A percentile compares a stretch with the other conserved stretches of the same genome.
phyloP scores from a whole-genome alignment of 2,329 filamentous ascomycete genomes.

The Stagonosporopsis vannaccii region DNA sequence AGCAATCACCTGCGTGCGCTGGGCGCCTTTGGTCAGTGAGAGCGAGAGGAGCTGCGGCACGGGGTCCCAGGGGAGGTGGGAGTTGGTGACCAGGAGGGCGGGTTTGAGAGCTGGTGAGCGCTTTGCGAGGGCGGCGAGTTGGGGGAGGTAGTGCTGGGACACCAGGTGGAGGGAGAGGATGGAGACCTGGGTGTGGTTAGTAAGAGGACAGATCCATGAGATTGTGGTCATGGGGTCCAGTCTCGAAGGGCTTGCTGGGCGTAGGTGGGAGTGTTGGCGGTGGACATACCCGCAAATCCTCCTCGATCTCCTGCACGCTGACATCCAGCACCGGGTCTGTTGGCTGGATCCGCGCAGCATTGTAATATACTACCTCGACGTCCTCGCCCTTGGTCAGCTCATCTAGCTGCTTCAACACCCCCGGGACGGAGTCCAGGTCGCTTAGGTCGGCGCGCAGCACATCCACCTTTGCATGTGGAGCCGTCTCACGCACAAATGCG shows the following conservation, averaged over 20 bases:
- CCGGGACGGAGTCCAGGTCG: conserved; percentile 49
- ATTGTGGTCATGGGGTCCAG: too few relatives aligned
- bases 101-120: conserved; percentile 48
- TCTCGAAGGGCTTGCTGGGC: too few relatives aligned
- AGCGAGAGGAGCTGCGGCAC: conserved; percentile 58
- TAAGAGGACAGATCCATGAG: conserved; percentile 32
- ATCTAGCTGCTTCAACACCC: conserved; percentile 54
- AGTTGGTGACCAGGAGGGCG: conserved; percentile 59
- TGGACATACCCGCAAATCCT: conserved; percentile 52
- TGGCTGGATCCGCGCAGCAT: conserved; percentile 58
- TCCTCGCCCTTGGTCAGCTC: conserved; percentile 36
- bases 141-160: conserved; percentile 58
- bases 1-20: conserved; percentile 59
- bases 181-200: conserved; percentile 31
- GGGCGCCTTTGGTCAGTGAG: conserved; percentile 60
- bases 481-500: conserved; percentile 41
- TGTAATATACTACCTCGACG: conserved; percentile 61
- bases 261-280: too few relatives aligned
- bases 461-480: conserved; percentile 47
- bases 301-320: conserved; percentile 55
- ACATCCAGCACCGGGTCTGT: conserved; percentile 52
- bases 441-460: conserved; percentile 56
- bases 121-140: conserved; percentile 44
- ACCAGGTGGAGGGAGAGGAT: conserved; percentile 54
- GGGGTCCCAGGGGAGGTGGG: conserved; percentile 57